Conservation (phyloP, 306 rosid species). For the Begonia loranthoides region DNA sequence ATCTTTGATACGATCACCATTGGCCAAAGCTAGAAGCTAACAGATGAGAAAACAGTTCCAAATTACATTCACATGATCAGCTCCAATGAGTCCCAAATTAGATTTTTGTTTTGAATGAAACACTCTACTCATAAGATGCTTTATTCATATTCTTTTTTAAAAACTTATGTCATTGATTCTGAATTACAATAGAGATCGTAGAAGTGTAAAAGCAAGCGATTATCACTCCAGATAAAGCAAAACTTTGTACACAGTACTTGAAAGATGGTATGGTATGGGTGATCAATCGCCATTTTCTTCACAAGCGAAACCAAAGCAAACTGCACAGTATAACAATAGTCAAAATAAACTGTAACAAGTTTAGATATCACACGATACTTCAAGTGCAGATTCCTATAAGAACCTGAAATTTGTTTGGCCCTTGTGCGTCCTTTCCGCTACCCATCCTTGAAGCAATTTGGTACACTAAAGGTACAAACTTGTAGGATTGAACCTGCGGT, state of each 20-base stretch:
- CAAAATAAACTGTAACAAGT: slow-evolving; percentile 3
- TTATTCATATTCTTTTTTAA: not conserved
- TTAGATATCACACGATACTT: not conserved
- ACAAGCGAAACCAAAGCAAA: slow-evolving; percentile 81
- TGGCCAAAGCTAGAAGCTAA: slow-evolving; percentile 79
- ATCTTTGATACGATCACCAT: slow-evolving; percentile 90
- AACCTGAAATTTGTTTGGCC: slow-evolving; percentile 77
- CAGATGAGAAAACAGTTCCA: slow-evolving; percentile 4
- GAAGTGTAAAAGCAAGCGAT: not conserved
- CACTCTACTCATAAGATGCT: too few relatives aligned
- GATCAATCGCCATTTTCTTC: slow-evolving; percentile 93
- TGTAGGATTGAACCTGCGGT: slow-evolving; percentile 81
- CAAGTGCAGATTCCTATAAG: slow-evolving; percentile 7
- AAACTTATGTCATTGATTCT: too few relatives aligned
- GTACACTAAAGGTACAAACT: slow-evolving; percentile 74
- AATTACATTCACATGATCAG: slow-evolving; percentile 1
- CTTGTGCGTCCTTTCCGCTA: slow-evolving; percentile 61
- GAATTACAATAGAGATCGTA: not conserved
- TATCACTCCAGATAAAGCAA: not conserved
- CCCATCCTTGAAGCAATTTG: slow-evolving; percentile 99
- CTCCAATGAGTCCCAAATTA: not conserved
- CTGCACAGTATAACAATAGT: slow-evolving; percentile 33
- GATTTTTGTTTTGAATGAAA: not conserved
- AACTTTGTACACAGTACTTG: slow-evolving; percentile 40
- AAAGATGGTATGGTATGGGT: slow-evolving; percentile 89